These are phyloP conservation scores for Cyberlindnera bimundalis DNA, from an alignment of 805 yeast genomes.

Conservation along the genomic window DNA sequence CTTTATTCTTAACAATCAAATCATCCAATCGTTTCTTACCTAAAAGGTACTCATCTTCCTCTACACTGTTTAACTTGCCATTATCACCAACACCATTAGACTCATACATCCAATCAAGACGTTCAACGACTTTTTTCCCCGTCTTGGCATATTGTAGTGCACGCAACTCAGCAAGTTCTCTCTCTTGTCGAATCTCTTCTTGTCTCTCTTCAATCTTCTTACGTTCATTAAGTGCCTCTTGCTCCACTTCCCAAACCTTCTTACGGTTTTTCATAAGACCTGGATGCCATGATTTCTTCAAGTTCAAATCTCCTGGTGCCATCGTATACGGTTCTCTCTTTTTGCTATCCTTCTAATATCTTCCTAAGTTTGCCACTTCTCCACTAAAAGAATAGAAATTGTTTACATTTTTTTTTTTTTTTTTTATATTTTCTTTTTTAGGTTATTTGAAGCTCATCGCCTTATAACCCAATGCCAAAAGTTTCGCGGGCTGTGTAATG, in stretches of 20 bases:
- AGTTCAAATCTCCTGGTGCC: slow-evolving; percentile 78
- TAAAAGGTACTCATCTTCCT: slow-evolving; percentile 49
- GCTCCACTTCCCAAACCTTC: slow-evolving; percentile 81
- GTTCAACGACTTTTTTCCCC: slow-evolving; percentile 38
- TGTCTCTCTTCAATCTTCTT: slow-evolving; percentile 59
- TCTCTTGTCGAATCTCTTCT: slow-evolving; percentile 59
- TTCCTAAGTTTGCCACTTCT: too few species aligned
- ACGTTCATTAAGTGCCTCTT: slow-evolving; percentile 68
- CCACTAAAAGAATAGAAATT: too few species aligned
- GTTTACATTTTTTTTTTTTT: too few species aligned
- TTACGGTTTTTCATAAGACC: slow-evolving; percentile 79
- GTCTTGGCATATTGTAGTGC: slow-evolving; percentile 42
- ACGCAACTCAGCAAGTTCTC: slow-evolving; percentile 54
- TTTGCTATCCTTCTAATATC: too few species aligned
- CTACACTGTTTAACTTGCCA: slow-evolving; percentile 26
- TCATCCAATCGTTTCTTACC: slow-evolving; percentile 49
- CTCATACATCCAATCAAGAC: slow-evolving; percentile 87
- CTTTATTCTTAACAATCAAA: slow-evolving; percentile 28
- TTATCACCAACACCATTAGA: slow-evolving; percentile 35
- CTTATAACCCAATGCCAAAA: neutral
- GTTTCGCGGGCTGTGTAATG: neutral
- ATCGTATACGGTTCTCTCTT: too few species aligned
- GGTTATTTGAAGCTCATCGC: slow-evolving; percentile 1
- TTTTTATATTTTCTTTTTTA: neutral
- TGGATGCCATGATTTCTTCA: slow-evolving; percentile 97